phyloP scores from a whole-genome alignment of 495 filamentous ascomycete species.

The Aspergillus nanangensis region DNA sequence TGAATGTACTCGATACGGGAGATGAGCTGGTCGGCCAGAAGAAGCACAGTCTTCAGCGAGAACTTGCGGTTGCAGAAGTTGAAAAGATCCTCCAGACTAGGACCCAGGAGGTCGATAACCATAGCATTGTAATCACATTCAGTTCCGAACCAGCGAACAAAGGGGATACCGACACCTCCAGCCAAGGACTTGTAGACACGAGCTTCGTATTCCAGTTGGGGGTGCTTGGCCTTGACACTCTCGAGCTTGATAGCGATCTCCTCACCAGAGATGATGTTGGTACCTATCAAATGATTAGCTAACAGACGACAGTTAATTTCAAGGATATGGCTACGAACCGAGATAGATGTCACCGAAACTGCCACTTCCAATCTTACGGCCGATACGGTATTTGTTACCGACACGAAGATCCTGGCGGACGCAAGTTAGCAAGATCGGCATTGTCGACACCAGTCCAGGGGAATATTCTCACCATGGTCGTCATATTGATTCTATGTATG shows the following conservation, averaged over 20 bases:
- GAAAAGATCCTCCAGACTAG: constrained; percentile 99
- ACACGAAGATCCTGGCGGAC: constrained; percentile 84
- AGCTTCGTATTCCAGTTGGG: constrained; percentile 98
- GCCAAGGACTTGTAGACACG: constrained; percentile 99
- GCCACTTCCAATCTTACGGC: constrained; percentile 97
- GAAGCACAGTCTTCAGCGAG: constrained; percentile 97
- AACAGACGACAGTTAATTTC: neutral
- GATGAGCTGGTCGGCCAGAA: constrained; percentile 97
- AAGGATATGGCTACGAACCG: constrained; percentile 44
- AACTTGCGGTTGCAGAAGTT: constrained; percentile 99
- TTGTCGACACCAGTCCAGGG: neutral
- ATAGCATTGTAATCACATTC: constrained; percentile 99
- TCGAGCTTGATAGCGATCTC: constrained; percentile 99
- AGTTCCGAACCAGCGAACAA: constrained; percentile 99
- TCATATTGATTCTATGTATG: constrained; percentile 36
- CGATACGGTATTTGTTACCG: constrained; percentile 99
- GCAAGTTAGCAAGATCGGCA: constrained; percentile 15
- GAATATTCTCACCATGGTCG: constrained; percentile 41
- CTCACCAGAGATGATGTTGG: constrained; percentile 99
- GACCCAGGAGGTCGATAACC: constrained; percentile 97
- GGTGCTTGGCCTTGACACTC: constrained; percentile 99
- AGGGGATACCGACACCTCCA: constrained; percentile 97
- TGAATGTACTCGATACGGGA: constrained; percentile 99
- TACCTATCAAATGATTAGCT: constrained; percentile 48
- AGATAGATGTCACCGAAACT: constrained; percentile 99